Percentiles rank a stretch among this genome's conserved stretches.
Evolutionary conservation across 176 grass and related monocot species (phyloP).

Genomic region (Tillandsia fasciculata): DNA sequence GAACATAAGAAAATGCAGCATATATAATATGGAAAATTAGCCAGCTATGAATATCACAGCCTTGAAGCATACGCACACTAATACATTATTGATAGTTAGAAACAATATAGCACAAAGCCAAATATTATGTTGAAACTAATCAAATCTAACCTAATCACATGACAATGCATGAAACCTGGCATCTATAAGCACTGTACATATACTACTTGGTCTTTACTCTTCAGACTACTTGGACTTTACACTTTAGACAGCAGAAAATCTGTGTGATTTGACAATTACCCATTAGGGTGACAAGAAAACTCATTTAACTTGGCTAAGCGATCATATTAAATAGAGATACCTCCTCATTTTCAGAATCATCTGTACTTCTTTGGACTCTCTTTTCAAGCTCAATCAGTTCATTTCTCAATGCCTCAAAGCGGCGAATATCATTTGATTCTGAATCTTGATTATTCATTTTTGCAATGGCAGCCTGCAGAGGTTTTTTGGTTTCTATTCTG

Average conservation of each 20-base stretch:
- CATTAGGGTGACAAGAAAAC: neutral
- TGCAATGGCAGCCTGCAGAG: slow-evolving; percentile 29
- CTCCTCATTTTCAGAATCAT: slow-evolving; percentile 45
- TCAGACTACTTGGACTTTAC: no score
- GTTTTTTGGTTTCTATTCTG: neutral
- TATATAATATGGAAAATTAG: no score
- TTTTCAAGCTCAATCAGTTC: slow-evolving; percentile 88
- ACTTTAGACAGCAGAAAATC: neutral
- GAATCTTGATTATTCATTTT: slow-evolving; percentile 40
- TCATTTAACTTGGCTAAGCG: neutral
- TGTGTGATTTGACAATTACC: neutral
- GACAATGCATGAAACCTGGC: no score
- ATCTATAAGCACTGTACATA: no score
- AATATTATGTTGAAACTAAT: no score
- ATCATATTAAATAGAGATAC: slow-evolving; percentile 37
- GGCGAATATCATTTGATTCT: slow-evolving; percentile 54
- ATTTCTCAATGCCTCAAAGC: slow-evolving; percentile 65
- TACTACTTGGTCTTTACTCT: no score
- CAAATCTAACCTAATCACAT: no score
- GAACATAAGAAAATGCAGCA: no score
- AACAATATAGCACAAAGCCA: no score
- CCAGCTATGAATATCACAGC: no score
- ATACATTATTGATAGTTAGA: no score
- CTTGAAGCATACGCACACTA: no score
- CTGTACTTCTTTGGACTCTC: slow-evolving; percentile 1